Evolutionary conservation across 2,329 filamentous ascomycete species (phyloP).

Genomic region (Pseudogymnoascus sp.): DNA sequence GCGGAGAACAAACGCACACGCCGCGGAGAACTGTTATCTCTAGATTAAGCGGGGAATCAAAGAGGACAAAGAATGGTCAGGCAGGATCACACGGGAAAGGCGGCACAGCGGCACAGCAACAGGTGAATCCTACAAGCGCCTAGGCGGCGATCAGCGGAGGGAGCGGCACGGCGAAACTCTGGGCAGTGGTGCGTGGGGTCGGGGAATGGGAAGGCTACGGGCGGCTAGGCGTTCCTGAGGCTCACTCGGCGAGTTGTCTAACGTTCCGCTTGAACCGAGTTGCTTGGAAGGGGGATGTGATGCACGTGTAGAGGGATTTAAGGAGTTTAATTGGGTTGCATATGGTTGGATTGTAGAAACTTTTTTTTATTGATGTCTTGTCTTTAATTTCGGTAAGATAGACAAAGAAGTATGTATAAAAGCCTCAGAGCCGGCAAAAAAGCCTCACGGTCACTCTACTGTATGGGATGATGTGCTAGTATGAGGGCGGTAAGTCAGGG

Average conservation of each 20-base stretch:
- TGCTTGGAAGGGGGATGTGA: too few relatives aligned
- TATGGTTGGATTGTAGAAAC: neutral
- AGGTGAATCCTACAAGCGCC: neutral
- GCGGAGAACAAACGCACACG: neutral
- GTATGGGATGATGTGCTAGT: neutral
- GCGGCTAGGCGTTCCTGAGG: neutral
- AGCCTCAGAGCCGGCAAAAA: neutral
- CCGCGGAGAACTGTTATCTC: neutral
- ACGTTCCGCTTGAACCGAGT: neutral
- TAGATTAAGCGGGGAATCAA: neutral
- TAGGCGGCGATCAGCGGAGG: neutral
- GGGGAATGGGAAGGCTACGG: neutral
- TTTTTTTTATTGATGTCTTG: neutral
- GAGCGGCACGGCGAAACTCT: neutral
- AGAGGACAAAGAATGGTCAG: neutral
- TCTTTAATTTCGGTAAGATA: too few relatives aligned
- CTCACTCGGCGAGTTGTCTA: neutral
- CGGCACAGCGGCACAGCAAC: neutral
- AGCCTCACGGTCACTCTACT: neutral
- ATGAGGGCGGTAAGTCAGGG: neutral
- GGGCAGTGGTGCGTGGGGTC: neutral
- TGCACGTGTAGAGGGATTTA: neutral
- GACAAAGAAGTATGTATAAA: neutral
- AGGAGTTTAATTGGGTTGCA: neutral
- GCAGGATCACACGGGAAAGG: neutral